Conservation (phyloP, 441 rosid species). For the Adansonia rubrostipa region DNA sequence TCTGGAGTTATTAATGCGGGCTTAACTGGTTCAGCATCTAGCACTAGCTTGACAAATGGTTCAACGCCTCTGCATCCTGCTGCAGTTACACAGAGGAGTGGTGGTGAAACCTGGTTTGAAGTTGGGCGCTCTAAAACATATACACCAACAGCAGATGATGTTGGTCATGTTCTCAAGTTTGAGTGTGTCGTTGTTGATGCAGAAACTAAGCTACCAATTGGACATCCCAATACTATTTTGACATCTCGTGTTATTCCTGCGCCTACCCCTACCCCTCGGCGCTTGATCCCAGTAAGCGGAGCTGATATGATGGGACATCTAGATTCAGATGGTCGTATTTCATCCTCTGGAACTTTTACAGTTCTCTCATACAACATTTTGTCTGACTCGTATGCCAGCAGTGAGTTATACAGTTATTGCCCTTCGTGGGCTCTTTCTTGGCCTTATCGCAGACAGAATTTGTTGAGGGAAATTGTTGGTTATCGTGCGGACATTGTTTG, state of each 20-base stretch:
- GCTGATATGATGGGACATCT: constrained; percentile 74
- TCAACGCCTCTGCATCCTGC: constrained; percentile 85
- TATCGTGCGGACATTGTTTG: constrained; percentile 97
- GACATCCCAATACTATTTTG: constrained; percentile 73
- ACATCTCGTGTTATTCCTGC: constrained; percentile 99
- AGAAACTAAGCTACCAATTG: constrained; percentile 71
- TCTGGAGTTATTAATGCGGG: constrained; percentile 55
- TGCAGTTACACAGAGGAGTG: constrained; percentile 71
- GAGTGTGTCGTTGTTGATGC: constrained; percentile 92
- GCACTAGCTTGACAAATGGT: constrained; percentile 72
- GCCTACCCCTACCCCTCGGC: constrained; percentile 95
- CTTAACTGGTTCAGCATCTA: constrained; percentile 72
- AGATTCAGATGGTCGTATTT: constrained; percentile 76
- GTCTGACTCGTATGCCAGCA: constrained; percentile 82
- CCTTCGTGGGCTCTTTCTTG: constrained; percentile 99
- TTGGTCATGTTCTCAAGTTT: constrained; percentile 91
- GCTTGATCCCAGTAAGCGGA: constrained; percentile 75
- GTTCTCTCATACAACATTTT: constrained; percentile 95
- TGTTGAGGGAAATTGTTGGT: constrained; percentile 93
- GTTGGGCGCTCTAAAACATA: constrained; percentile 89
- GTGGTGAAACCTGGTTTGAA: constrained; percentile 92
- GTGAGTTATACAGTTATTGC: constrained; percentile 84
- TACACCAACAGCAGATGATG: constrained; percentile 93
- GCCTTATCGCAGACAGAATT: constrained; percentile 96
- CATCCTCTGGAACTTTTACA: constrained; percentile 83